These are phyloP conservation scores for Psilocybe tampanensis DNA, from an alignment of 768 basidiomycete species.

Conservation along the genomic window DNA sequence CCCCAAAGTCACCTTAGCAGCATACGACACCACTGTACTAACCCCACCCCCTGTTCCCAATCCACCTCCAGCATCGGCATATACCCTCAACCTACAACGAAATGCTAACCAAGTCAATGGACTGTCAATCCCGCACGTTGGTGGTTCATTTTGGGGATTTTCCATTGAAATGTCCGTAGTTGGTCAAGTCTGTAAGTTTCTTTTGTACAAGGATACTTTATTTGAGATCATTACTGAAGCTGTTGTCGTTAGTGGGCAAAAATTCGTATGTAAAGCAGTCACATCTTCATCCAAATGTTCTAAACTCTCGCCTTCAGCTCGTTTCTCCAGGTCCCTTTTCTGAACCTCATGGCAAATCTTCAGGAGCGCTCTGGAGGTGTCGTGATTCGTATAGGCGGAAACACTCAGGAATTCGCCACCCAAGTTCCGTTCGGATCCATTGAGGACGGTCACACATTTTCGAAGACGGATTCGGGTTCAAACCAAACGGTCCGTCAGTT, in stretches of 20 bases:
- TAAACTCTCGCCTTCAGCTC: constrained; percentile 36
- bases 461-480: constrained; percentile 24
- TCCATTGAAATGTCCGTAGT: constrained; percentile 78
- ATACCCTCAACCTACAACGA: constrained; percentile 43
- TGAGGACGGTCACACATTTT: constrained; percentile 37
- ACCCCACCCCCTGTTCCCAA: constrained; percentile 50
- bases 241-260: constrained; percentile 43
- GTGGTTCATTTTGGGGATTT: constrained; percentile 65
- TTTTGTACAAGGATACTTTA: neutral
- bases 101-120: constrained; percentile 33
- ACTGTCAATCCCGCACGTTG: constrained; percentile 39
- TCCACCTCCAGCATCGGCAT: constrained; percentile 42
- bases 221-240: neutral
- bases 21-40: constrained; percentile 53
- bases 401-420: constrained; percentile 71
- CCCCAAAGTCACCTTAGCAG: constrained; percentile 36
- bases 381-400: constrained; percentile 73
- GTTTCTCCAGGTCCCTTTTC: constrained; percentile 58
- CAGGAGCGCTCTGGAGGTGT: constrained; percentile 62
- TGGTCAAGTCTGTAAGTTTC: constrained; percentile 55
- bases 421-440: constrained; percentile 45
- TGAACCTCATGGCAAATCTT: constrained; percentile 76
- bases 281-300: neutral
- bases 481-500: constrained; percentile 21
- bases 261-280: constrained; percentile 40